Percentiles rank a stretch among this genome's conserved stretches.
These are phyloP conservation scores for Puccinia hordei DNA, from an alignment of 1,284 basidiomycete genomes.

Conservation along the genomic window DNA sequence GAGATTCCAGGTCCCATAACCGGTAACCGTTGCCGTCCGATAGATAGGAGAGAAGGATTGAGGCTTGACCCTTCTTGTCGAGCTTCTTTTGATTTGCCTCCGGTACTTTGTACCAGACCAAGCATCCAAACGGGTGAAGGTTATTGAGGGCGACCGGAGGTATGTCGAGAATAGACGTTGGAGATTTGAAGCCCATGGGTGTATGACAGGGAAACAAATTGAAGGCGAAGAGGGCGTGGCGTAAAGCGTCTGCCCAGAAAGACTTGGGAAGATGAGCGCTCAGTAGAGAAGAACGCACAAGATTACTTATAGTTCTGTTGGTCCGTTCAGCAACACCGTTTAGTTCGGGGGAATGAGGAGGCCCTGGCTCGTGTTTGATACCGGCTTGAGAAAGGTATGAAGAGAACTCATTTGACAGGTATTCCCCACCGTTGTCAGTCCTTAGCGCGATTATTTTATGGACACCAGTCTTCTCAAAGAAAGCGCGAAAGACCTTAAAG, in stretches of 20 bases:
- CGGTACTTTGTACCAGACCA: background rate
- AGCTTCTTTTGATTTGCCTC: background rate
- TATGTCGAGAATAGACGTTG: background rate
- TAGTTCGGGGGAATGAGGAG: background rate
- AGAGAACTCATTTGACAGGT: background rate
- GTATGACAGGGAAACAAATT: background rate
- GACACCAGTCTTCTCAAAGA: constrained; percentile 54
- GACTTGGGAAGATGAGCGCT: too few relatives aligned
- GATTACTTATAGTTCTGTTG: too few relatives aligned
- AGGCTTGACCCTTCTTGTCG: background rate
- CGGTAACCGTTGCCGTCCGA: background rate
- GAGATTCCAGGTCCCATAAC: background rate
- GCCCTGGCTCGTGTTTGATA: background rate
- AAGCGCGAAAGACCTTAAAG: too few relatives aligned
- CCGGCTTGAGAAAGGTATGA: too few relatives aligned
- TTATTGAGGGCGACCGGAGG: background rate
- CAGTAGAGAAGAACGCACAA: too few relatives aligned
- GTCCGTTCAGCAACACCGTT: constrained; percentile 22
- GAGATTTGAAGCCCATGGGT: background rate
- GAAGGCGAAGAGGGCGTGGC: background rate
- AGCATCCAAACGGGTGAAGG: constrained; percentile 1
- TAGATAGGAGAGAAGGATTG: constrained; percentile 1
- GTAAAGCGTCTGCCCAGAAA: too few relatives aligned
- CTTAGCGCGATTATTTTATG: background rate
- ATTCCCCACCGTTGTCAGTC: background rate